A percentile compares a stretch with the other conserved stretches of the same genome.
Evolutionary conservation across 2,329 filamentous ascomycete genomes (phyloP).

Genomic region (Fusarium napiforme): DNA sequence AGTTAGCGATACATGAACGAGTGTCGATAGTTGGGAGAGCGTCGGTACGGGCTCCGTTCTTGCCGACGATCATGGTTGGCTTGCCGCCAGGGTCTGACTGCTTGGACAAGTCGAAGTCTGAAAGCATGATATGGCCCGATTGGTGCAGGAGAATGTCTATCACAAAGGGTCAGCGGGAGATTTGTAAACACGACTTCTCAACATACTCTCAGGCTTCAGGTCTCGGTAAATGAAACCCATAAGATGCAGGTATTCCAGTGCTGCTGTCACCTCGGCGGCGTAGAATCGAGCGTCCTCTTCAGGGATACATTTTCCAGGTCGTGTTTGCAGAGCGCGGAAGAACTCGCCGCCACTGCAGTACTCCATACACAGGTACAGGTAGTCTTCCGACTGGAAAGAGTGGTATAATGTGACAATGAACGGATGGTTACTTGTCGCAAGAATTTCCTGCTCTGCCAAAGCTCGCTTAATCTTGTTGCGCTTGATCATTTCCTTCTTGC

Average conservation of each 20-base stretch:
- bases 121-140: slow-evolving; percentile 99
- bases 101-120: slow-evolving; percentile 97
- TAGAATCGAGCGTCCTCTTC: slow-evolving; percentile 98
- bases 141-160: slow-evolving; percentile 96
- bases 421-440: slow-evolving; percentile 97
- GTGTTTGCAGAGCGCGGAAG: slow-evolving; percentile 94
- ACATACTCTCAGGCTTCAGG: slow-evolving; percentile 92
- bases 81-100: slow-evolving; percentile 96
- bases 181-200: slow-evolving; percentile 11
- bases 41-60: slow-evolving; percentile 85
- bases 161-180: slow-evolving; percentile 4
- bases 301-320: slow-evolving; percentile 95
- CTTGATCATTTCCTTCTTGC: slow-evolving; percentile 99
- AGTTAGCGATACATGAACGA: slow-evolving; percentile 97
- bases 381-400: slow-evolving; percentile 98
- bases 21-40: slow-evolving; percentile 97
- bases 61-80: slow-evolving; percentile 96
- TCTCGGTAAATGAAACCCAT: slow-evolving; percentile 99
- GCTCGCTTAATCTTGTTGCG: slow-evolving; percentile 99
- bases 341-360: slow-evolving; percentile 99
- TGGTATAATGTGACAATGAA: slow-evolving; percentile 99
- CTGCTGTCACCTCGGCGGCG: slow-evolving; percentile 95
- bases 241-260: slow-evolving; percentile 93
- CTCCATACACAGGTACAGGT: slow-evolving; percentile 99
- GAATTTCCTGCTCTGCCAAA: slow-evolving; percentile 95